phyloP scores from a whole-genome alignment of 768 basidiomycete species.

The Podaxis sp. region DNA sequence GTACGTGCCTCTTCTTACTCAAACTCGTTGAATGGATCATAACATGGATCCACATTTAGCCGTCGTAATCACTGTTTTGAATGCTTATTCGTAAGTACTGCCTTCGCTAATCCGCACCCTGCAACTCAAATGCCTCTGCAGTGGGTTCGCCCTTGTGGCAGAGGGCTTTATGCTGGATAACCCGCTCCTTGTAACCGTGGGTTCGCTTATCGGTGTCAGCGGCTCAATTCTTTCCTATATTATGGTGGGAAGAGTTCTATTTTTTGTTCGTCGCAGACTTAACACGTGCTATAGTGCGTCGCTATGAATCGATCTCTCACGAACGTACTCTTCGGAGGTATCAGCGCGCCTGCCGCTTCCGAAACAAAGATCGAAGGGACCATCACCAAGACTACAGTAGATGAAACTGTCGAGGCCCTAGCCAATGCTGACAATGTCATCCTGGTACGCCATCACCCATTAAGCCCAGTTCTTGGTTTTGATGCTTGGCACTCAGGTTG shows the following conservation, averaged over 20 bases:
- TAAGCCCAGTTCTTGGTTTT: neutral
- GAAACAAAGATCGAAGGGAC: constrained; percentile 81
- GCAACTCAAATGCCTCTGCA: constrained; percentile 16
- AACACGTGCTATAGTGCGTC: constrained; percentile 59
- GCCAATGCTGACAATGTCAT: constrained; percentile 83
- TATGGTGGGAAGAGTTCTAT: constrained; percentile 56
- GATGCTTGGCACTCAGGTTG: constrained; percentile 45
- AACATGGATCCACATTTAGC: constrained; percentile 40
- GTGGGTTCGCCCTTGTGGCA: constrained; percentile 85
- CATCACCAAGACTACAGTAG: constrained; percentile 74
- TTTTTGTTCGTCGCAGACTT: neutral
- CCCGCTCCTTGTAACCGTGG: constrained; percentile 78
- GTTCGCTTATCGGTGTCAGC: constrained; percentile 86
- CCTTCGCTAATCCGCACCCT: neutral
- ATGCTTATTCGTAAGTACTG: constrained; percentile 70
- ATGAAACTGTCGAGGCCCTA: constrained; percentile 79
- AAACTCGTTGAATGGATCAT: constrained; percentile 14
- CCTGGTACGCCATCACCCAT: constrained; percentile 42
- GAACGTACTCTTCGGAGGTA: constrained; percentile 90
- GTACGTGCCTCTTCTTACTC: constrained; percentile 42
- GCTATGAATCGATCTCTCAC: constrained; percentile 88
- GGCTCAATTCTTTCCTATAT: constrained; percentile 91
- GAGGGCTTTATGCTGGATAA: constrained; percentile 94
- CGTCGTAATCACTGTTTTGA: constrained; percentile 87
- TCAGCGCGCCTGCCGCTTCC: constrained; percentile 51